phyloP scores from a whole-genome alignment of 2,329 filamentous ascomycete genomes.

The Daldinia sp. region DNA sequence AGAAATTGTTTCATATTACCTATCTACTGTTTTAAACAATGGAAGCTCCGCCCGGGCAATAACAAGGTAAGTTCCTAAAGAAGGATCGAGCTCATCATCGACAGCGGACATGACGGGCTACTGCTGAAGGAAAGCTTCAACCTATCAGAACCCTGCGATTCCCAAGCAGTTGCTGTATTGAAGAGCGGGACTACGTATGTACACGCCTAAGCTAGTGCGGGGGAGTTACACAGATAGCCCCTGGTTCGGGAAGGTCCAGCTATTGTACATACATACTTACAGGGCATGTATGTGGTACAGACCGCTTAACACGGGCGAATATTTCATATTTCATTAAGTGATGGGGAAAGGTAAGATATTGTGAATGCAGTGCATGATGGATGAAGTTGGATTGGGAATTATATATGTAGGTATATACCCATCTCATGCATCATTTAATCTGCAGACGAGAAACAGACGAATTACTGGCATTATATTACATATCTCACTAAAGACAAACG shows the following conservation, averaged over 20 bases:
- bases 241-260: constrained; percentile 26
- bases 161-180: constrained; percentile 41
- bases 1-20: constrained; percentile 16
- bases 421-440: background rate
- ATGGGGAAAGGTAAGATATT: background rate
- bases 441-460: background rate
- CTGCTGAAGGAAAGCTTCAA: constrained; percentile 33
- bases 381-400: background rate
- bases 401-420: too few relatives aligned
- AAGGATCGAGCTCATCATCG: constrained; percentile 44
- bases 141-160: constrained; percentile 46
- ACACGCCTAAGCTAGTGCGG: constrained; percentile 24
- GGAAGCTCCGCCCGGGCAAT: constrained; percentile 6
- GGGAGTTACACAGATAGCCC: constrained; percentile 26
- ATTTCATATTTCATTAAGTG: background rate
- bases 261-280: background rate
- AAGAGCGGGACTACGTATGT: constrained; percentile 21
- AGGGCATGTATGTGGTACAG: background rate
- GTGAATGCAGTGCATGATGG: background rate
- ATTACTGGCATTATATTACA: background rate
- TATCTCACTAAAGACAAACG: constrained; percentile 1
- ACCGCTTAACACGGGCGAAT: background rate
- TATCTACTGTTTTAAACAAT: constrained; percentile 23
- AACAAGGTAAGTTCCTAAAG: constrained; percentile 26
- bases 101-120: constrained; percentile 47